phyloP scores from a whole-genome alignment of 2,329 filamentous ascomycete genomes.

The Dactylellina cionopaga region DNA sequence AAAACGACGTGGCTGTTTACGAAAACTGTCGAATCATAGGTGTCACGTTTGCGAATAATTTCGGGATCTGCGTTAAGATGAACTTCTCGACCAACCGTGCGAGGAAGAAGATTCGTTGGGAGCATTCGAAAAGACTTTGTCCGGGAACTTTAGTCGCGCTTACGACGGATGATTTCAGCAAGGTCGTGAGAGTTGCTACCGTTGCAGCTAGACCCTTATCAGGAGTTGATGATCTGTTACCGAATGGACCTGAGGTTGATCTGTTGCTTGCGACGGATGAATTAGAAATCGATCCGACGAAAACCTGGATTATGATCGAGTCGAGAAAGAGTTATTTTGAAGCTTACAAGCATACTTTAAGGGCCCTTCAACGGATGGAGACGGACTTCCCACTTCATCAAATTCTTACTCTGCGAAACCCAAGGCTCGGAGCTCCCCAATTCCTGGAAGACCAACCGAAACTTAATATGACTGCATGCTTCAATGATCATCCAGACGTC shows the following conservation, averaged over 20 bases:
- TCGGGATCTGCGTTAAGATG: conserved; percentile 63
- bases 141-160: conserved; percentile 68
- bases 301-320: conserved; percentile 82
- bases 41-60: conserved; percentile 67
- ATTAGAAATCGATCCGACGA: conserved; percentile 73
- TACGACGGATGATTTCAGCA: conserved; percentile 71
- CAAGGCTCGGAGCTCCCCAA: conserved; percentile 64
- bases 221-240: conserved; percentile 72
- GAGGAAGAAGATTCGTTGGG: conserved; percentile 74
- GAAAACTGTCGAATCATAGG: conserved; percentile 71
- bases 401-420: conserved; percentile 68
- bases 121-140: conserved; percentile 66
- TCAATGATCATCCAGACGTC: conserved; percentile 57
- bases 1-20: conserved; percentile 71
- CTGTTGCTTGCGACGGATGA: conserved; percentile 73
- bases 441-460: conserved; percentile 66
- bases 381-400: conserved; percentile 70
- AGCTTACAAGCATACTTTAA: conserved; percentile 75
- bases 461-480: conserved; percentile 65
- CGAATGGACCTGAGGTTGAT: conserved; percentile 71
- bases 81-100: conserved; percentile 75
- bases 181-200: conserved; percentile 74
- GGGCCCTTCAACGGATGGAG: conserved; percentile 74
- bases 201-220: conserved; percentile 75
- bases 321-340: conserved; percentile 79